Evolutionary conservation across 192 early-diverging fungal species (phyloP).

Genomic region (Backusella liffmaniae): DNA sequence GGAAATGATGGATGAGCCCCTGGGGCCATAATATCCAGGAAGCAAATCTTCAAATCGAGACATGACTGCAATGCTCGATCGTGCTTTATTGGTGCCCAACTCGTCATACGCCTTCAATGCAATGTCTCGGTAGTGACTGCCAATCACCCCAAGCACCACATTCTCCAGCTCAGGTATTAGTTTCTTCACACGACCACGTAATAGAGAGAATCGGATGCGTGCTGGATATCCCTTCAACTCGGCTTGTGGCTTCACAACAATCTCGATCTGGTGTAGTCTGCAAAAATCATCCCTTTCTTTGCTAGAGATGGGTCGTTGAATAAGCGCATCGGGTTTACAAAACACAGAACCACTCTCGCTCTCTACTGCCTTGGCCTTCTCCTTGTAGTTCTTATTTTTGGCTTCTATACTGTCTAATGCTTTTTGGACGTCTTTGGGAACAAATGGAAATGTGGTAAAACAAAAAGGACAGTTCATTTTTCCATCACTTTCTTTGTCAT

Average conservation of each 20-base stretch:
- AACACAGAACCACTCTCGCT: background rate
- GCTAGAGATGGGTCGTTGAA: background rate
- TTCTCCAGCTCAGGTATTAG: slow-evolving; percentile 34
- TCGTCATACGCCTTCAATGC: slow-evolving; percentile 37
- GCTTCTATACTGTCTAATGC: background rate
- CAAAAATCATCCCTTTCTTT: slow-evolving; percentile 37
- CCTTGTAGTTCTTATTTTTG: background rate
- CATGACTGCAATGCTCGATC: slow-evolving; percentile 39
- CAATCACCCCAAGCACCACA: slow-evolving; percentile 22
- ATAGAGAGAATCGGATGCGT: slow-evolving; percentile 35
- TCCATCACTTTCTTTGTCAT: background rate
- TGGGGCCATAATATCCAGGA: slow-evolving; percentile 59
- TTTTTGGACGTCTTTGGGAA: background rate
- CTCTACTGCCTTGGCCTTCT: background rate
- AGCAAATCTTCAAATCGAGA: slow-evolving; percentile 41
- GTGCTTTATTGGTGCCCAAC: slow-evolving; percentile 41
- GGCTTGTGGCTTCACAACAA: slow-evolving; percentile 40
- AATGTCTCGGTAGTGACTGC: slow-evolving; percentile 35
- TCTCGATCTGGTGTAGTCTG: slow-evolving; percentile 41
- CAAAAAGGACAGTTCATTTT: background rate
- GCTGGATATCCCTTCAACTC: slow-evolving; percentile 36
- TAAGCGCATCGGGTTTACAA: background rate
- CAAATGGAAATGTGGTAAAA: background rate
- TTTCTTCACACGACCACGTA: slow-evolving; percentile 26
- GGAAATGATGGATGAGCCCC: slow-evolving; percentile 37